These are phyloP conservation scores for Limnanthes douglasii DNA, from an alignment of 345 rosid genomes.

Conservation along the genomic window DNA sequence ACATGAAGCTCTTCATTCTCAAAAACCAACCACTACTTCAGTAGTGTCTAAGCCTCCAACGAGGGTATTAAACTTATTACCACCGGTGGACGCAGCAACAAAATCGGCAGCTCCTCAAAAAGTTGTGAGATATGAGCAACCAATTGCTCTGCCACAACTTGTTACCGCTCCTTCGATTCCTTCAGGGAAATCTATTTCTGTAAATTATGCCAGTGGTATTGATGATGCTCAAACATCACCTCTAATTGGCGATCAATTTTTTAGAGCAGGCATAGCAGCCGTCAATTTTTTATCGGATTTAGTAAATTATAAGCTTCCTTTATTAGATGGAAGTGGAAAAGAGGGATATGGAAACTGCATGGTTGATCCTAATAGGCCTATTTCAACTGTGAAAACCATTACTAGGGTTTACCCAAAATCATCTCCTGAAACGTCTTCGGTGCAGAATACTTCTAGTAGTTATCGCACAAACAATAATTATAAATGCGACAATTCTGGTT, in stretches of 20 bases:
- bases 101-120: slow-evolving; percentile 24
- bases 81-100: slow-evolving; percentile 18
- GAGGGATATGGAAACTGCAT: slow-evolving; percentile 24
- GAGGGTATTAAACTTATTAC: slow-evolving; percentile 18
- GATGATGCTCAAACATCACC: slow-evolving; percentile 25
- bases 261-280: slow-evolving; percentile 60
- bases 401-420: slow-evolving; percentile 39
- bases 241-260: slow-evolving; percentile 49
- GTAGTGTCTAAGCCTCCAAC: slow-evolving; percentile 13
- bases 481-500: slow-evolving; percentile 25
- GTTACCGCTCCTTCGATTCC: slow-evolving; percentile 27
- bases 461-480: slow-evolving; percentile 19
- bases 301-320: slow-evolving; percentile 48
- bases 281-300: slow-evolving; percentile 49
- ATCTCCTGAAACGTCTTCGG: slow-evolving; percentile 20
- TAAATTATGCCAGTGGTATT: slow-evolving; percentile 31
- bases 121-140: slow-evolving; percentile 16
- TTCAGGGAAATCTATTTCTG: slow-evolving; percentile 21
- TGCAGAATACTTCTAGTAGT: slow-evolving; percentile 16
- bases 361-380: slow-evolving; percentile 41
- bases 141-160: slow-evolving; percentile 18
- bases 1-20: slow-evolving; percentile 22
- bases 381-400: slow-evolving; percentile 31
- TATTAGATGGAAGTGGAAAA: slow-evolving; percentile 29
- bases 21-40: slow-evolving; percentile 21